These are phyloP conservation scores for Arthrobotrys megalospora DNA, from an alignment of 2,329 filamentous ascomycete species.

Conservation along the genomic window DNA sequence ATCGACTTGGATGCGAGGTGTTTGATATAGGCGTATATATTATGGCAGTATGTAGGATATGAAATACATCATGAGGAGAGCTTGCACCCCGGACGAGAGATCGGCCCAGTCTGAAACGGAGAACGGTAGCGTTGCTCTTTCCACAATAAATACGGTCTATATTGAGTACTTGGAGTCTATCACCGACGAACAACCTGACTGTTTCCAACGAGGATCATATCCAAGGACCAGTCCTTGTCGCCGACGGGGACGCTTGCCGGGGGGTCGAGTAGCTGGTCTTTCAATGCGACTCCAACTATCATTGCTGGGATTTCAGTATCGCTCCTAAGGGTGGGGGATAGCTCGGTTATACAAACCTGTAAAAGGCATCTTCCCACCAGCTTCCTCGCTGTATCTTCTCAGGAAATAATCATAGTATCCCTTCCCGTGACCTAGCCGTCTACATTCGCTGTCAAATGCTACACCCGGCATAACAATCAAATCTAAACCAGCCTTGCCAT, in stretches of 20 bases:
- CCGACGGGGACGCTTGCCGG: constrained; percentile 73
- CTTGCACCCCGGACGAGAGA: constrained; percentile 4
- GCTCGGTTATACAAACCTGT: constrained; percentile 68
- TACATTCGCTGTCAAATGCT: constrained; percentile 83
- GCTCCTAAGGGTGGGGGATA: constrained; percentile 62
- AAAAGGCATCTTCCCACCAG: constrained; percentile 71
- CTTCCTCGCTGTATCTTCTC: constrained; percentile 76
- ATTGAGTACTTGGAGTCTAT: not conserved
- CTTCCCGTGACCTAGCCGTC: constrained; percentile 90
- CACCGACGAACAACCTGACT: constrained; percentile 63
- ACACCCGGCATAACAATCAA: constrained; percentile 93
- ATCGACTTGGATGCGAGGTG: not conserved
- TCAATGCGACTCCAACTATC: constrained; percentile 80
- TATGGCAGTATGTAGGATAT: constrained; percentile 43
- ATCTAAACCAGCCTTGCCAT: constrained; percentile 74
- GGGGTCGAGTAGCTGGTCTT: constrained; percentile 82
- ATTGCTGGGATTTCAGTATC: constrained; percentile 66
- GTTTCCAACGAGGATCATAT: constrained; percentile 63
- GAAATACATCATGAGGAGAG: constrained; percentile 19
- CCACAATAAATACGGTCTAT: constrained; percentile 9
- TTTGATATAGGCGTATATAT: constrained; percentile 7
- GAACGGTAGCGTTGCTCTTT: not conserved
- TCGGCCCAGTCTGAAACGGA: not conserved
- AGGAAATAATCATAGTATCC: constrained; percentile 98
- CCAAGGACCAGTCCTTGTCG: constrained; percentile 63